Base-by-base conservation (phyloP, 306 rosid genomes). In the Glycine tomentella region DNA sequence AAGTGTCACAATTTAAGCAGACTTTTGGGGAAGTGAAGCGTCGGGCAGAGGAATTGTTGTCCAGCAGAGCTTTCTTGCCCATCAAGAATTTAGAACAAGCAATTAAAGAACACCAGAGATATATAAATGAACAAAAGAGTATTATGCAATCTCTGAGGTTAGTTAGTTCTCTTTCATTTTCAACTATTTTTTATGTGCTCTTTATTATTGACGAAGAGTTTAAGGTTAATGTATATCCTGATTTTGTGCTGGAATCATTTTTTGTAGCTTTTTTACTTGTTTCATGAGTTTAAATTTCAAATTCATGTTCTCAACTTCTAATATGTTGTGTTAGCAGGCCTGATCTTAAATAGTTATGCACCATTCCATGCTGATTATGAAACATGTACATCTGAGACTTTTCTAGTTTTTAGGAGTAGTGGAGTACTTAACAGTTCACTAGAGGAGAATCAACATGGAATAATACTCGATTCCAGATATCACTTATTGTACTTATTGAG, bases 91-190 rank as follows among this genome's bases (percentile, higher is more conserved):
- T 87, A 85, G 98, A 96, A 38, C 87, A 56, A 61, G 69, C 86
- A 48, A 85, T 93, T 44, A 89, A 87, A 85, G 97, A 96, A 55
- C 90, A 89, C 70, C 97, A 85, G 83, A 87, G 70, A 83, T 78
- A 20, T 80, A 74, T 90, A 76, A 84, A 67, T 57, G 99, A 93
- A 75, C 99, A 96, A 61, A 92, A 87, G 89, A 96, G 90, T 83
- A 96, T 96, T 76, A 87, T 96, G 97, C 98, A 90, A 89, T 93
- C 99, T 48, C 89, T 96, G 87, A 93, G 98, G 99, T 96, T 86
- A n/a, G n/a, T n/a, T n/a, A 49, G 97, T 68, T 84, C 76, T 46
- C 15, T 50, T 75, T 68, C 9, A 58, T 46, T 69, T 46, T 57
- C 52, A 69, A 52, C 75, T 17, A 17, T 55, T 79, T 70, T 64